Conservation (phyloP, 768 basidiomycete species). For the Xerocomus spinulosus region DNA sequence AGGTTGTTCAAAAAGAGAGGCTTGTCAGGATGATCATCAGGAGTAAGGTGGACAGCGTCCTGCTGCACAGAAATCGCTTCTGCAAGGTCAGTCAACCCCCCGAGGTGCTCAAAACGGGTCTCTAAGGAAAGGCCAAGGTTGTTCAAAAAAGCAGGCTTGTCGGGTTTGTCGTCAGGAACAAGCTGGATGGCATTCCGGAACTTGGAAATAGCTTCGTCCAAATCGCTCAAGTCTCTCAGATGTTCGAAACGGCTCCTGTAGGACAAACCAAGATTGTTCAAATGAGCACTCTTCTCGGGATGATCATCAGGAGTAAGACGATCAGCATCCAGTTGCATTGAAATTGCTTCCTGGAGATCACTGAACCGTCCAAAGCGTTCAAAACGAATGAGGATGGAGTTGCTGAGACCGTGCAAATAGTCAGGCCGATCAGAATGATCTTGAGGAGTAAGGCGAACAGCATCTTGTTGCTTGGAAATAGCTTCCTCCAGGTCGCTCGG, state of each 20-base stretch:
- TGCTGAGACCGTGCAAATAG: neutral
- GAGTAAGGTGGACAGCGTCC: neutral
- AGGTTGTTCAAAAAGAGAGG: neutral
- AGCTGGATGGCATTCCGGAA: neutral
- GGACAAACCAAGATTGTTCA: neutral
- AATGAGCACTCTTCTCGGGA: neutral
- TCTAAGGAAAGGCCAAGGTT: neutral
- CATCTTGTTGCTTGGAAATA: neutral
- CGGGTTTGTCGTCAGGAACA: neutral
- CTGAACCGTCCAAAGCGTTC: neutral
- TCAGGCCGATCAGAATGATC: neutral
- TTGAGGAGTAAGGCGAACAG: neutral
- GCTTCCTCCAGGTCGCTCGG: neutral
- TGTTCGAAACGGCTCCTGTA: neutral
- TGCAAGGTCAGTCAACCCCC: neutral
- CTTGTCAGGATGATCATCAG: neutral
- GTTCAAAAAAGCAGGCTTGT: neutral
- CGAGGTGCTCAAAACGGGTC: neutral
- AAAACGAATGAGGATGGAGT: neutral
- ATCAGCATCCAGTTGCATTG: neutral
- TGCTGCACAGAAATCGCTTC: neutral
- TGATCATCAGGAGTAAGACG: neutral
- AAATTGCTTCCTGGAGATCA: neutral
- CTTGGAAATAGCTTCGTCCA: neutral
- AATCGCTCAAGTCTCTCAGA: neutral